Conservation (phyloP, 129 eudicot species). For the Ambrosia artemisiifolia region DNA sequence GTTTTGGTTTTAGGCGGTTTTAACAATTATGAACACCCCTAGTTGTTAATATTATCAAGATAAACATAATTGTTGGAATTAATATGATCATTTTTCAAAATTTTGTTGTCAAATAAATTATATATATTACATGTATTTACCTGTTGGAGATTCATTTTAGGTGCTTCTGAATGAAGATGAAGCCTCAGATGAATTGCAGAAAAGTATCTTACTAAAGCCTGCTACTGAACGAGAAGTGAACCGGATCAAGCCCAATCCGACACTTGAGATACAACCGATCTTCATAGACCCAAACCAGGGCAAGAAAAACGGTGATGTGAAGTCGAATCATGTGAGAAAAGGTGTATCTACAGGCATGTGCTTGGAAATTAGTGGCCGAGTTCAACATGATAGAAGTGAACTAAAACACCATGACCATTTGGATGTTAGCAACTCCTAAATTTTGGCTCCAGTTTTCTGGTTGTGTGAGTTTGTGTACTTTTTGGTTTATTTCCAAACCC, state of each 20-base stretch:
- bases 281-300: slow-evolving; percentile 75
- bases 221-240: slow-evolving; percentile 58
- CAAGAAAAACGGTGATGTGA: slow-evolving; percentile 41
- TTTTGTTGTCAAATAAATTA: neutral
- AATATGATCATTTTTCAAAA: neutral
- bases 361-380: slow-evolving; percentile 96
- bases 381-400: slow-evolving; percentile 67
- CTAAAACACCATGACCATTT: slow-evolving; percentile 35
- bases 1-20: neutral
- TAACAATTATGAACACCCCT: neutral
- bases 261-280: slow-evolving; percentile 68
- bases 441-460: neutral
- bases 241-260: slow-evolving; percentile 89
- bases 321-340: slow-evolving; percentile 32
- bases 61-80: neutral
- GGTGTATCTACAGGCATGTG: slow-evolving; percentile 58
- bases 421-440: slow-evolving; percentile 25
- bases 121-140: neutral
- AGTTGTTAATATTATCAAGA: neutral
- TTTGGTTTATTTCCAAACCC: neutral
- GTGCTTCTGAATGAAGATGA: slow-evolving; percentile 84
- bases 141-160: slow-evolving; percentile 27
- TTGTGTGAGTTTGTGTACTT: neutral
- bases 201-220: slow-evolving; percentile 61
- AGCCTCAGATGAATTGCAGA: slow-evolving; percentile 52